A percentile compares a stretch with the other conserved stretches of the same genome.
These are phyloP conservation scores for Coriaria nepalensis DNA, from an alignment of 306 rosid genomes.

Conservation along the genomic window DNA sequence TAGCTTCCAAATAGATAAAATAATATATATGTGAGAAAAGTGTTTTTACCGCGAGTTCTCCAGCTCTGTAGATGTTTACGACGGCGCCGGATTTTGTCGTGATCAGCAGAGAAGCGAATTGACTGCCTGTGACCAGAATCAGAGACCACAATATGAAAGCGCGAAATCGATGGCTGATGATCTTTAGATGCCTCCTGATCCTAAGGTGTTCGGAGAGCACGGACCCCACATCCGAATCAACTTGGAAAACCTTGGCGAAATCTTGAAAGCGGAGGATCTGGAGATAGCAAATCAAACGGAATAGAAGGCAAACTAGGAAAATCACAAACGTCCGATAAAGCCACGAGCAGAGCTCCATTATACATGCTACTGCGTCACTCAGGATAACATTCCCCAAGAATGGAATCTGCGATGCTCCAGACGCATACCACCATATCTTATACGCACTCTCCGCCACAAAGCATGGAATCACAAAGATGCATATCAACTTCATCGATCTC, in stretches of 20 bases:
- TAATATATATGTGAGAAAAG: neutral
- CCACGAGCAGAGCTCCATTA: slow-evolving; percentile 75
- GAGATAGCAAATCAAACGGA: slow-evolving; percentile 74
- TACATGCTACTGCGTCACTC: slow-evolving; percentile 54
- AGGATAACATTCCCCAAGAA: slow-evolving; percentile 49
- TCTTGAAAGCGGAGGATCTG: slow-evolving; percentile 77
- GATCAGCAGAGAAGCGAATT: slow-evolving; percentile 49
- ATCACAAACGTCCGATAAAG: slow-evolving; percentile 58
- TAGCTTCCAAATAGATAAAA: neutral
- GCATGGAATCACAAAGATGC: slow-evolving; percentile 51
- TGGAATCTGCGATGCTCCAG: slow-evolving; percentile 70
- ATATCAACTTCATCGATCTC: slow-evolving; percentile 52
- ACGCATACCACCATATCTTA: slow-evolving; percentile 96
- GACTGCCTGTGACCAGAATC: slow-evolving; percentile 53
- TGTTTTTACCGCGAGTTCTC: slow-evolving; percentile 65
- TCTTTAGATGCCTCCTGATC: slow-evolving; percentile 60
- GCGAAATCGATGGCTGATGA: slow-evolving; percentile 82
- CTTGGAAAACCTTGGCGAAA: slow-evolving; percentile 56
- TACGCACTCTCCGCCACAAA: slow-evolving; percentile 58
- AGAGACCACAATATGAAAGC: slow-evolving; percentile 45
- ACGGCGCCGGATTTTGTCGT: slow-evolving; percentile 27
- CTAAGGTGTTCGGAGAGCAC: slow-evolving; percentile 74
- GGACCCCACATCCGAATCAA: slow-evolving; percentile 57
- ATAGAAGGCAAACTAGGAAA: slow-evolving; percentile 72
- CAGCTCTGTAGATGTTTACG: slow-evolving; percentile 31